Evolutionary conservation across 768 basidiomycete species (phyloP).

Genomic region (Tricholoma sp.): DNA sequence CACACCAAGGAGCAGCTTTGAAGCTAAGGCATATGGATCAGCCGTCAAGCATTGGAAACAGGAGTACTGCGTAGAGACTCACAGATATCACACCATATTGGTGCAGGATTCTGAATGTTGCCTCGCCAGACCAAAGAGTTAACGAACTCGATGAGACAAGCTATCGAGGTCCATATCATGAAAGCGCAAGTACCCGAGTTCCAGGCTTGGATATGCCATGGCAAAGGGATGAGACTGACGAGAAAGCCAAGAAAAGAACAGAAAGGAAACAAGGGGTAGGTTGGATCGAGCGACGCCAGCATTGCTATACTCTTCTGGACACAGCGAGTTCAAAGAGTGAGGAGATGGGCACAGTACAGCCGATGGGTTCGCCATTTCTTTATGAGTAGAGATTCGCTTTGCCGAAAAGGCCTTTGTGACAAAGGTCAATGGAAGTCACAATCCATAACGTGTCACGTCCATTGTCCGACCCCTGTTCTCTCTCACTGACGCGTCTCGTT

Average conservation of each 20-base stretch:
- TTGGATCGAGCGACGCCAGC: conserved; percentile 14
- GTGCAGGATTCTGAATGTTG: conserved; percentile 32
- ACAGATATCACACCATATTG: conserved; percentile 69
- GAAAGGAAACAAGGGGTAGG: conserved; percentile 32
- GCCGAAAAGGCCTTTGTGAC: not conserved
- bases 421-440: not conserved
- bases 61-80: conserved; percentile 7
- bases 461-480: not conserved
- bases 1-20: conserved; percentile 34
- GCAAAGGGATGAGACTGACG: conserved; percentile 41
- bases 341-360: not conserved
- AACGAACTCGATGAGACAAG: conserved; percentile 40
- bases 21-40: conserved; percentile 34
- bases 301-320: not conserved
- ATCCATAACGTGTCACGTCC: not conserved
- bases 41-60: not conserved
- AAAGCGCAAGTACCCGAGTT: conserved; percentile 45
- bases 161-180: conserved; percentile 42
- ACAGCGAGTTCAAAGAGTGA: not conserved
- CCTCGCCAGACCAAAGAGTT: conserved; percentile 52
- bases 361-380: not conserved
- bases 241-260: conserved; percentile 42
- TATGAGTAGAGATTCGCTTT: not conserved
- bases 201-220: conserved; percentile 48
- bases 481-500: not conserved